Evolutionary conservation across 1,284 basidiomycete genomes (phyloP), one percentile per base, ranked within the genome.

Genomic region (Naganishia albida): DNA sequence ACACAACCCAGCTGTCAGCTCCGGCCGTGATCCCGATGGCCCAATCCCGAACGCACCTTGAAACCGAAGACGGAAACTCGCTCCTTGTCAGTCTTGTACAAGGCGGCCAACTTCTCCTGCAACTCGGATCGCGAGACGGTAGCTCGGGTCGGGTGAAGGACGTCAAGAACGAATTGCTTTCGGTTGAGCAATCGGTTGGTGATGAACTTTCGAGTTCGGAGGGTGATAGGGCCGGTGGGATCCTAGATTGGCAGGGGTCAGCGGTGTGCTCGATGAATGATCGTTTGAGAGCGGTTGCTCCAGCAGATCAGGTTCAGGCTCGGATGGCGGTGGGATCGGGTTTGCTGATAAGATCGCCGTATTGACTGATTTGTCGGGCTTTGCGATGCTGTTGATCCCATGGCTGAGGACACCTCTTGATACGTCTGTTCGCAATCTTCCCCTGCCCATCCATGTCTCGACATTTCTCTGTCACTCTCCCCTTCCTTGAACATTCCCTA

Each of bases 151-250:
- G 96, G 95, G 84, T 99, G 96, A 74, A 98, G 88, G 77, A 99
- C 87, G 76, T 97, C 95, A 70, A 97, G 84, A 74, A 97, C 86
- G 77, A 95, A 93, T 83, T 85, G 84, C 77, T 82, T 83, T 76
- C 96, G 90, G 77, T 92, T 89, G 68, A 99, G 85, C 72, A 99
- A 89, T 73, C 93, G 92, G 88, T 99, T 99, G 77, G 94, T 97
- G 82, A 98, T 91, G 86, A 99, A 99, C 85, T 99, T 98, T 82
- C 95, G 90, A 67, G 96, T 98, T 77, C 96, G 91, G 80, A 99
- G 85, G 73, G 96, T 99, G 75, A 99, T 87, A 73, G 95, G 90
- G 81, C 93, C 89, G 83, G 86, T 83, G 81, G 83, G 85, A 82
- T 94, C 93, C 80, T 78, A 59, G 1, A 42, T n/a, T 34, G 34